Base-by-base conservation (phyloP, 768 basidiomycete genomes). In the Lactarius quietus region DNA sequence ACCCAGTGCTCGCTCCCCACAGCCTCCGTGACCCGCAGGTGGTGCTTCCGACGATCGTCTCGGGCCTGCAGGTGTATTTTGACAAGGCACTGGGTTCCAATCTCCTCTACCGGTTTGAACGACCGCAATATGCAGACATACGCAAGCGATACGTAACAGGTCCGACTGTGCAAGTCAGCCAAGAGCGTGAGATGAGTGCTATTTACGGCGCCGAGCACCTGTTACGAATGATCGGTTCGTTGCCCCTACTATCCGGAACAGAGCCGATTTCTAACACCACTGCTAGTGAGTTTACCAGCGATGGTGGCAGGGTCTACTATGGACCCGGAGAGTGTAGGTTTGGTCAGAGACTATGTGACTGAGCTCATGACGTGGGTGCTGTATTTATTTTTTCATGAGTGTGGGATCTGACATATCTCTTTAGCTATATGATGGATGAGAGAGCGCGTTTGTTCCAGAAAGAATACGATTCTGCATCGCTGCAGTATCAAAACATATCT, bases 201-300 rank as follows among this genome's bases (percentile, higher is more conserved):
- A 82, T 98, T 8, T 98, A 98, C 71, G 97, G 96, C 1, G 95
- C 92, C 7, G 96, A 98, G 73, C 97, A 99, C 76, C 74, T 99
- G 4, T 74, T 98, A 66, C 80, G 96, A 59, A 89, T 98, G 85
- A 79, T 98, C 61, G 96, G 96, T 96, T 67, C 63, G 85, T 81
- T 57, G 33, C 51, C 6, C 23, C 6, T 17, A 12, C 33, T n/a
- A 38, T 38, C n/a, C 26, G 28, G 31, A n/a, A 20, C 18, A 28
- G 12, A 52, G 41, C 41, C n/a, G 6, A 9, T 23, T 29, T 3
- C 67, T 29, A 41, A 70, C 23, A 7, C 6, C 36, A 17, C 14
- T 35, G 20, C 20, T 68, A 97, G 96, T 98, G 75, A 93, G 89
- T 69, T 81, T 98, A 43, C 97, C 96, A 1, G 85, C 86, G 70